A percentile compares a stretch with the other conserved stretches of the same genome.
phyloP scores from a whole-genome alignment of 495 filamentous ascomycete genomes.

The Talaromyces nanjingensis region DNA sequence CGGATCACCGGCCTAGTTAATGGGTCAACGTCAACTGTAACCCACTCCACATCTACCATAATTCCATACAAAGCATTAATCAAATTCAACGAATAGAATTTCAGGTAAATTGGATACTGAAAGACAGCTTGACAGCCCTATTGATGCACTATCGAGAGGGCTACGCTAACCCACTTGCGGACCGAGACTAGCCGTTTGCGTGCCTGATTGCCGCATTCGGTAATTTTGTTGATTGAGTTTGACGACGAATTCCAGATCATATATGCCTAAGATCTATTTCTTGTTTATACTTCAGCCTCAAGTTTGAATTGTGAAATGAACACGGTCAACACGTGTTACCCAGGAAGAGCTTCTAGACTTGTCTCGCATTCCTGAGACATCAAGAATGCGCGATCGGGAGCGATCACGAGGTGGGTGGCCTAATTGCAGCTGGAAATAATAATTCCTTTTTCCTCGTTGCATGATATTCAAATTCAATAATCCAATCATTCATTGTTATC shows the following conservation, averaged over 20 bases:
- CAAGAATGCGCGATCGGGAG: background rate
- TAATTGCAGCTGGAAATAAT: background rate
- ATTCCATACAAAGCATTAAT: background rate
- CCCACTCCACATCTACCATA: background rate
- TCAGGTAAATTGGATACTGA: background rate
- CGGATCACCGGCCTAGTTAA: background rate
- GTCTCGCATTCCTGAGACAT: constrained; percentile 4
- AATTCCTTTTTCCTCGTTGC: background rate
- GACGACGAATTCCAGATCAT: background rate
- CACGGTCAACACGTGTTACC: background rate
- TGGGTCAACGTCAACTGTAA: background rate
- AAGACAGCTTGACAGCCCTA: background rate
- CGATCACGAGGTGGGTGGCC: background rate
- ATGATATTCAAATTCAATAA: background rate
- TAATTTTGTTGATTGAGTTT: background rate
- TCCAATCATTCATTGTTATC: background rate
- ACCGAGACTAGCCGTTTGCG: background rate
- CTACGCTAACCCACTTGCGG: background rate
- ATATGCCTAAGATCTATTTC: background rate
- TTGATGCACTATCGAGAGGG: background rate
- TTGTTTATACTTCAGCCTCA: background rate
- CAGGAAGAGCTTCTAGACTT: background rate
- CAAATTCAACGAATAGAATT: background rate
- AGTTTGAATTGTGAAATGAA: background rate
- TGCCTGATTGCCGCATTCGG: constrained; percentile 3